A percentile compares a stretch with the other conserved stretches of the same genome.
phyloP scores from a whole-genome alignment of 1,139 yeast genomes.

The Saccharomyces hybrid region DNA sequence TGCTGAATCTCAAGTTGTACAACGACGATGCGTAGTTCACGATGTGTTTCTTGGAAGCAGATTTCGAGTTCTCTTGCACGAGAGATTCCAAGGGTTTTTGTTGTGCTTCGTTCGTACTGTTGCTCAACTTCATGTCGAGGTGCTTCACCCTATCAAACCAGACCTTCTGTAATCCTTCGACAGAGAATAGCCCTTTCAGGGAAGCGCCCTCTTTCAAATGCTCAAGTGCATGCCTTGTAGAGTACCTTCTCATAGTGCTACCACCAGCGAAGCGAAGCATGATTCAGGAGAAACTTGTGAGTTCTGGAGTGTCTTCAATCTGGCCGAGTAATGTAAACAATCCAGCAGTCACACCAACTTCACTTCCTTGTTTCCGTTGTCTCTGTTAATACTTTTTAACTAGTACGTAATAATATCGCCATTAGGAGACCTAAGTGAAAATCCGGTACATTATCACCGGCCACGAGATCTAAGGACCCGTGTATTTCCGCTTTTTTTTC shows the following conservation, averaged over 20 bases:
- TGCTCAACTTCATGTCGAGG: slow-evolving; percentile 44
- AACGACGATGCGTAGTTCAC: slow-evolving; percentile 54
- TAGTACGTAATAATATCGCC: not conserved
- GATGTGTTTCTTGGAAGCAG: slow-evolving; percentile 33
- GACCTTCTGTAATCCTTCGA: slow-evolving; percentile 45
- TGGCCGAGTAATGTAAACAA: too few species aligned
- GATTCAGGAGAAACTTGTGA: not conserved
- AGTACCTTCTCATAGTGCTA: not conserved
- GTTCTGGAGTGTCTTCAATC: not conserved
- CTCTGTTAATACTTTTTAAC: too few species aligned
- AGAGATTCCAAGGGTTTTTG: slow-evolving; percentile 24
- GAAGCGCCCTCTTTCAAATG: slow-evolving; percentile 20
- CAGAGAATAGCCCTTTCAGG: slow-evolving; percentile 49
- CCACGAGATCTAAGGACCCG: not conserved
- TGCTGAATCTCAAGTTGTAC: slow-evolving; percentile 52
- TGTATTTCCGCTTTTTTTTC: not conserved
- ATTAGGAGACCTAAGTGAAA: not conserved
- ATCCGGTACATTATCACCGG: not conserved
- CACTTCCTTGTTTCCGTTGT: too few species aligned
- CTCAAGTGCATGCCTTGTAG: not conserved
- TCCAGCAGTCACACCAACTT: too few species aligned
- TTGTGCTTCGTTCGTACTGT: slow-evolving; percentile 18
- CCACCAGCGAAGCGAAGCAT: not conserved
- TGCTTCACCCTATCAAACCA: slow-evolving; percentile 52
- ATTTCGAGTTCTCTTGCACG: slow-evolving; percentile 27